These are phyloP conservation scores for Chenopodium suecicum DNA, from an alignment of 148 eudicot genomes.

Conservation along the genomic window DNA sequence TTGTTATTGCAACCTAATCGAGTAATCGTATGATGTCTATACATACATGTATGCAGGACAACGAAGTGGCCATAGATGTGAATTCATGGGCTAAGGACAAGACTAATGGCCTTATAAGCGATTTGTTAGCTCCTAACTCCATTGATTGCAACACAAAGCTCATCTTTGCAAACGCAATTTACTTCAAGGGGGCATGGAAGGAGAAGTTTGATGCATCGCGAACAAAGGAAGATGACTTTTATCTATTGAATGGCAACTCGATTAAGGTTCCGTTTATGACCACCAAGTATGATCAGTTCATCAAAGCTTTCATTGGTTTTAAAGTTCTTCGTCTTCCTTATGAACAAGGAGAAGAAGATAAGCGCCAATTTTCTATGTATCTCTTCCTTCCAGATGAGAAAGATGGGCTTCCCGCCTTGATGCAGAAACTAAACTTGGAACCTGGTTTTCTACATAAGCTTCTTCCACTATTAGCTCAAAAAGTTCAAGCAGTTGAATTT, in stretches of 20 bases:
- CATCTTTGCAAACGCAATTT: constrained; percentile 70
- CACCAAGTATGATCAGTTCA: no score
- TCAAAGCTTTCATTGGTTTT: constrained; percentile 45
- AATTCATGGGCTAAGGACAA: constrained; percentile 72
- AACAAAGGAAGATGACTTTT: constrained; percentile 56
- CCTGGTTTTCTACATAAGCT: constrained; percentile 39
- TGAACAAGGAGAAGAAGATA: constrained; percentile 53
- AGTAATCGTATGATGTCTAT: neutral
- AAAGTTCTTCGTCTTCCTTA: constrained; percentile 73
- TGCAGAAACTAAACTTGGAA: constrained; percentile 44
- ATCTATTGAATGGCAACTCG: constrained; percentile 57
- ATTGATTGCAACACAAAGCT: constrained; percentile 54
- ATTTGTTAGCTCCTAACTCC: constrained; percentile 59
- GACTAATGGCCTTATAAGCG: constrained; percentile 71
- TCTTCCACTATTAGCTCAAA: neutral
- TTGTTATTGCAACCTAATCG: no score
- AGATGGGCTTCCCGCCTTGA: constrained; percentile 59
- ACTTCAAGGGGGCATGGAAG: constrained; percentile 84
- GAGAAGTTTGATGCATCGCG: constrained; percentile 52
- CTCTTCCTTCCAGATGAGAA: constrained; percentile 63
- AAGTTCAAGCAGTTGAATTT: constrained; percentile 48
- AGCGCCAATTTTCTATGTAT: constrained; percentile 72
- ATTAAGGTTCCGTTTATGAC: constrained; percentile 76
- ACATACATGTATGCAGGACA: constrained; percentile 36
- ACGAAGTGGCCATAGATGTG: constrained; percentile 52